A percentile compares a stretch with the other conserved stretches of the same genome.
Conservation (phyloP, 1,284 basidiomycete species). For the Boletus semigastroideus region DNA sequence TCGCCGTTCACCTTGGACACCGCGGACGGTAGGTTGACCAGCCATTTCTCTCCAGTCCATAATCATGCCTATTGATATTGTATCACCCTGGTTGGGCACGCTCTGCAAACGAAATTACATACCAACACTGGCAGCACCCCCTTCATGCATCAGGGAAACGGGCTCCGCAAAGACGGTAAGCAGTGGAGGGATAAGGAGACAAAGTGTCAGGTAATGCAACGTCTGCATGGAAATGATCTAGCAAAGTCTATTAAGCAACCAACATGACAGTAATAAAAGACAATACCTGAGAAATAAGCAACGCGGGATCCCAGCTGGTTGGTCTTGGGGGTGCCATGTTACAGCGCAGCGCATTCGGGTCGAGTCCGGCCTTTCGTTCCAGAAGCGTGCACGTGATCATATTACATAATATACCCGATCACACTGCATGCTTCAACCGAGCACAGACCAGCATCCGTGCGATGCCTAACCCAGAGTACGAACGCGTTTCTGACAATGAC, state of each 20-base stretch:
- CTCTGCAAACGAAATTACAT: conserved; percentile 29
- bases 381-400: conserved; percentile 13
- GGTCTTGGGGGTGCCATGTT: conserved; percentile 32
- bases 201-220: conserved; percentile 88
- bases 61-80: conserved; percentile 64
- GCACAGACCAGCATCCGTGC: conserved; percentile 2
- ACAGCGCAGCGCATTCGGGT: neutral
- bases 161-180: conserved; percentile 76
- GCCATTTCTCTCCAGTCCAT: conserved; percentile 98
- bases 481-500: conserved; percentile 25
- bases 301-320: conserved; percentile 71
- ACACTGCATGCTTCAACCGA: conserved; percentile 3
- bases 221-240: conserved; percentile 93
- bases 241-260: conserved; percentile 7
- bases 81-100: neutral
- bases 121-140: conserved; percentile 82
- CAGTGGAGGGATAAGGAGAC: conserved; percentile 80
- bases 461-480: conserved; percentile 29
- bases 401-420: conserved; percentile 17
- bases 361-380: too few relatives aligned
- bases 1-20: conserved; percentile 57
- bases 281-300: conserved; percentile 69
- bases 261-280: neutral
- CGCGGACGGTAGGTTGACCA: conserved; percentile 69
- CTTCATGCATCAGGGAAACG: conserved; percentile 77